phyloP scores from a whole-genome alignment of 2,329 filamentous ascomycete genomes.

The Colletotrichum liaoningense region DNA sequence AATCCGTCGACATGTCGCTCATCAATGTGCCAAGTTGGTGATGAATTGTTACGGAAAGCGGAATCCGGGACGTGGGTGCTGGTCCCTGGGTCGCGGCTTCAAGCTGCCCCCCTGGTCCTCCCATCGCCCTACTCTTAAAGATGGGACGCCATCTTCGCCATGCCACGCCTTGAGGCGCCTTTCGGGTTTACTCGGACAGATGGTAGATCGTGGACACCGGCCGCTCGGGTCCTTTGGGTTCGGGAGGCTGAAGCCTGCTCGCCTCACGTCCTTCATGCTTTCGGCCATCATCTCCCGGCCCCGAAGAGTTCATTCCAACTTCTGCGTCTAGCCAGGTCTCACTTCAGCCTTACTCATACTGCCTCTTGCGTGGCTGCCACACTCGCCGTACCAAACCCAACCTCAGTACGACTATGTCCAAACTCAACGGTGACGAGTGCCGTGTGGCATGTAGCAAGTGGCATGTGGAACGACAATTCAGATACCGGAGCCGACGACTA shows the following conservation, averaged over 20 bases:
- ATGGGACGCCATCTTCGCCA: not conserved
- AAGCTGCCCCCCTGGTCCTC: not conserved
- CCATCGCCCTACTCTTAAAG: not conserved
- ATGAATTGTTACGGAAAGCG: not conserved
- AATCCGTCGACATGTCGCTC: not conserved
- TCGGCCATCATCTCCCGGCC: not conserved
- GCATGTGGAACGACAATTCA: not conserved
- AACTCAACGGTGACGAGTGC: slow-evolving; percentile 2
- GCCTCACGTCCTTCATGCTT: not conserved
- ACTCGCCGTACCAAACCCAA: slow-evolving; percentile 5
- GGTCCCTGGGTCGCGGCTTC: not conserved
- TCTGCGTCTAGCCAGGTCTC: slow-evolving; percentile 7
- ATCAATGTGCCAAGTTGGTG: not conserved
- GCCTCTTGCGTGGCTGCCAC: slow-evolving; percentile 23
- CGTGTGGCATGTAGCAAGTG: not conserved
- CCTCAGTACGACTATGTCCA: not conserved
- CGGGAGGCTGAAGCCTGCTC: not conserved
- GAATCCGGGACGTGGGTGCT: not conserved
- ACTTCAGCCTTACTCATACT: slow-evolving; percentile 23
- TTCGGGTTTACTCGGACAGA: not conserved
- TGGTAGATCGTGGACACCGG: slow-evolving; percentile 6
- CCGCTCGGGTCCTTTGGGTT: not conserved
- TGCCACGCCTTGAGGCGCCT: not conserved
- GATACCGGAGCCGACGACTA: not conserved
- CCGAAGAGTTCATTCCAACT: slow-evolving; percentile 18